Evolutionary conservation across 208 protist genomes (phyloP).

Genomic region (Wallacemonas rigidus): DNA sequence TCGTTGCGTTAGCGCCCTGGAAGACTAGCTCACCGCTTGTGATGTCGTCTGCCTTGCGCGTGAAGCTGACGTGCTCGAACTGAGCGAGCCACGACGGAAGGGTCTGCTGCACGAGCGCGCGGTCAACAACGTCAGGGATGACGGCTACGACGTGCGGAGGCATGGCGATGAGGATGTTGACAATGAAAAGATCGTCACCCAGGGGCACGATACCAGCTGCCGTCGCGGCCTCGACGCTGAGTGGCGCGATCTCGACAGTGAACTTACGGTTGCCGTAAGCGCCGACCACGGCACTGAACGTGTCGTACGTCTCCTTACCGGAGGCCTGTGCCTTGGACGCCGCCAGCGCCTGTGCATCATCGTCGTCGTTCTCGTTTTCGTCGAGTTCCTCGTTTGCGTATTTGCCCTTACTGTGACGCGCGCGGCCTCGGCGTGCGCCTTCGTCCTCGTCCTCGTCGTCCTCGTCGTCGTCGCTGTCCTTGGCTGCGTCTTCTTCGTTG

Average conservation of each 20-base stretch:
- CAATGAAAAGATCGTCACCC: conserved; percentile 68
- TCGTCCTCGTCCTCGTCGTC: conserved; percentile 29
- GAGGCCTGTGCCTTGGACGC: conserved; percentile 1
- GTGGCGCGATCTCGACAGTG: conserved; percentile 51
- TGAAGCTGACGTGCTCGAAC: conserved; percentile 83
- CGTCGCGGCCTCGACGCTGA: conserved; percentile 39
- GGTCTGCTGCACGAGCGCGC: conserved; percentile 51
- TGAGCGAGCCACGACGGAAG: conserved; percentile 81
- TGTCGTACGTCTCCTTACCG: conserved; percentile 41
- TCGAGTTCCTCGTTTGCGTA: neutral
- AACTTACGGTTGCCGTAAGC: conserved; percentile 52
- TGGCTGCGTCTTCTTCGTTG: conserved; percentile 4
- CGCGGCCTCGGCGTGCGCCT: neutral
- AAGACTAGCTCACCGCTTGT: conserved; percentile 84
- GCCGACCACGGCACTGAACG: conserved; percentile 46
- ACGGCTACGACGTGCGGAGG: conserved; percentile 63
- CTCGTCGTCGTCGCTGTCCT: conserved; percentile 17
- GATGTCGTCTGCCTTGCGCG: conserved; percentile 67
- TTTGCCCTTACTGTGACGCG: neutral
- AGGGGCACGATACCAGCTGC: conserved; percentile 38
- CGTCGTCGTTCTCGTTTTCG: neutral
- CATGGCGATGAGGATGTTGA: conserved; percentile 67
- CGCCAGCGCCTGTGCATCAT: conserved; percentile 1
- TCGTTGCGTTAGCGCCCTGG: conserved; percentile 65
- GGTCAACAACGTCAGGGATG: conserved; percentile 77